Evolutionary conservation across 1,284 basidiomycete species (phyloP).

Genomic region (Xanthoconium separans): DNA sequence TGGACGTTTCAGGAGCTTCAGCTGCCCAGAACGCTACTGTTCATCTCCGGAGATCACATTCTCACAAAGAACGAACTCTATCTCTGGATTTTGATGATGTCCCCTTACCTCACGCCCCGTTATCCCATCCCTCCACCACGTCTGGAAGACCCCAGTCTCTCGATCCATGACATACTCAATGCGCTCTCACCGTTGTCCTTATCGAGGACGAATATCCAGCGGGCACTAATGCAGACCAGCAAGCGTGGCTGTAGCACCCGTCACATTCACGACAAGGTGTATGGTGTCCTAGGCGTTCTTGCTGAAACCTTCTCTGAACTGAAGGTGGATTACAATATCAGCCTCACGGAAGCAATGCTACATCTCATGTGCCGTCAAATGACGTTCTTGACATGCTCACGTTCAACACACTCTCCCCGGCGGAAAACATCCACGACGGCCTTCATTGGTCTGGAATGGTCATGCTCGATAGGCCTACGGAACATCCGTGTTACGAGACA

Average conservation of each 20-base stretch:
- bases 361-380: slow-evolving; percentile 10
- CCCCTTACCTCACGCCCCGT: neutral
- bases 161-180: slow-evolving; percentile 3
- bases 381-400: slow-evolving; percentile 11
- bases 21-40: neutral
- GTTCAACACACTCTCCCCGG: slow-evolving; percentile 6
- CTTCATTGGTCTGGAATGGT: slow-evolving; percentile 12
- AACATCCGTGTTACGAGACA: slow-evolving; percentile 12
- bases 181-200: neutral
- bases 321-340: neutral
- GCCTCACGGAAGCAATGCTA: neutral
- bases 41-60: slow-evolving; percentile 2
- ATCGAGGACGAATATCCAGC: neutral
- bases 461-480: neutral
- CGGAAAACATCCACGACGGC: neutral
- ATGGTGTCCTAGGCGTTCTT: slow-evolving; percentile 10
- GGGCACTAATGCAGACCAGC: slow-evolving; percentile 1
- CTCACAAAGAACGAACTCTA: neutral
- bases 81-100: slow-evolving; percentile 3
- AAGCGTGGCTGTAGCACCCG: neutral
- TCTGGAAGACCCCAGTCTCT: neutral
- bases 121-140: neutral
- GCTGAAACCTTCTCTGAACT: neutral
- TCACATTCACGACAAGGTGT: slow-evolving; percentile 3
- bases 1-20: slow-evolving; percentile 8